These are phyloP conservation scores for Syzygium grande DNA, from an alignment of 345 rosid species.

Conservation along the genomic window DNA sequence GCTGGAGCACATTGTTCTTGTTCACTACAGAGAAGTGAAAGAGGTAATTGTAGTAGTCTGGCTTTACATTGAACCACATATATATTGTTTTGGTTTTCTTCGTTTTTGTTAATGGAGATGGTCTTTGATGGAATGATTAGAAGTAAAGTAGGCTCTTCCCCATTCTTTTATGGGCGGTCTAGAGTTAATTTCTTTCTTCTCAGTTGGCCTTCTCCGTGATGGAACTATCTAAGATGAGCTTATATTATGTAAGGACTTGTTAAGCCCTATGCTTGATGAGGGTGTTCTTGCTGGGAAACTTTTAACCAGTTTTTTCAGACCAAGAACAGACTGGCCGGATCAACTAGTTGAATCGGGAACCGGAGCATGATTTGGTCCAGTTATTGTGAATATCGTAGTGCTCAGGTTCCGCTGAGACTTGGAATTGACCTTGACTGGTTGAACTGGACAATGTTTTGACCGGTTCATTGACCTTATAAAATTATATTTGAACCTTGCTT, in stretches of 20 bases:
- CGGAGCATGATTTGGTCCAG: background rate
- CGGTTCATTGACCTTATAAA: background rate
- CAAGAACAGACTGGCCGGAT: background rate
- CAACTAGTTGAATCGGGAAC: background rate
- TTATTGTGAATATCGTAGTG: background rate
- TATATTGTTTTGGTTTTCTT: background rate
- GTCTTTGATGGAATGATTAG: background rate
- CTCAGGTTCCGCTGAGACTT: background rate
- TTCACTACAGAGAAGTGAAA: slow-evolving; percentile 81
- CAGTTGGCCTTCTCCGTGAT: background rate
- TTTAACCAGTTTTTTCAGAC: background rate
- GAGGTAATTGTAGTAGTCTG: slow-evolving; percentile 34
- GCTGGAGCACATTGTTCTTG: slow-evolving; percentile 72
- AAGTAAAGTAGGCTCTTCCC: background rate
- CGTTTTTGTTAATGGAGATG: background rate
- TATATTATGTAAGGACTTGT: background rate
- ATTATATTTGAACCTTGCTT: background rate
- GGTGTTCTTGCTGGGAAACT: background rate
- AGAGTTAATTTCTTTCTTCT: background rate
- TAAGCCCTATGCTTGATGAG: background rate
- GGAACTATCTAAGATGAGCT: background rate
- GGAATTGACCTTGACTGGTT: background rate
- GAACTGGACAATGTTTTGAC: background rate
- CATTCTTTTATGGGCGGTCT: background rate
- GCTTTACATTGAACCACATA: background rate